Base-by-base conservation (phyloP, 2,329 filamentous ascomycete genomes). In the Talaromyces funiculosus region DNA sequence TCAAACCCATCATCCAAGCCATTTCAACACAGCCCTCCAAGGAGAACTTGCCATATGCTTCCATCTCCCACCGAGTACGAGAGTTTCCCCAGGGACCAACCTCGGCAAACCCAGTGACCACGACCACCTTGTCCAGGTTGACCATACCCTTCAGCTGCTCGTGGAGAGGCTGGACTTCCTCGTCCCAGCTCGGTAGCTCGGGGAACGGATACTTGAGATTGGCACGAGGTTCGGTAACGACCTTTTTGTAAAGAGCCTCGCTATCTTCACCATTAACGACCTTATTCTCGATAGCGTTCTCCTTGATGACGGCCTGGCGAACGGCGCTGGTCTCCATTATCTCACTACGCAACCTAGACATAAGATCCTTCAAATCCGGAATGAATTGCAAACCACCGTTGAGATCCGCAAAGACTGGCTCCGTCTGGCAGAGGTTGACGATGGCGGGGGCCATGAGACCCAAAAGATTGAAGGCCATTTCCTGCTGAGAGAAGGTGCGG, bases 1-100 rank as follows among this genome's bases (percentile, higher is more conserved):
- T 97, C 62, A 97, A 86, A 72, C 94, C 94, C 93, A 97, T 99
- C 76, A 99, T 91, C 94, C 94, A 99, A 33, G 94, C 92, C 94
- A 99, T 99, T 78, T 99, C 94, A 63, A 99, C 89, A 71, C 94
- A 97, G 31, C 94, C 94, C 77, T 99, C 95, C 14, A 99, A 85
- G 8, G 94, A 97, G 80, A 99, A 99, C 72, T 96, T 85, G 72
- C 94, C 94, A 67, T 92, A 87, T 1, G 94, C 92, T 76, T 99
- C 94, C 93, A 99, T 99, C 81, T 99, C 94, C 94, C 94, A 99
- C 64, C 94, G 87, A 49, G 94, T 99, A 70, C 94, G 87, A 2
- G 94, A 93, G 81, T 97, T 99, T 81, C 94, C 94, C 95, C 94
- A 99, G 7, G 94, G 94, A 16, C 79, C 73, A 63, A 97, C 86